Evolutionary conservation across 176 grass and related monocot genomes (phyloP).

Genomic region (Triticum urartu): DNA sequence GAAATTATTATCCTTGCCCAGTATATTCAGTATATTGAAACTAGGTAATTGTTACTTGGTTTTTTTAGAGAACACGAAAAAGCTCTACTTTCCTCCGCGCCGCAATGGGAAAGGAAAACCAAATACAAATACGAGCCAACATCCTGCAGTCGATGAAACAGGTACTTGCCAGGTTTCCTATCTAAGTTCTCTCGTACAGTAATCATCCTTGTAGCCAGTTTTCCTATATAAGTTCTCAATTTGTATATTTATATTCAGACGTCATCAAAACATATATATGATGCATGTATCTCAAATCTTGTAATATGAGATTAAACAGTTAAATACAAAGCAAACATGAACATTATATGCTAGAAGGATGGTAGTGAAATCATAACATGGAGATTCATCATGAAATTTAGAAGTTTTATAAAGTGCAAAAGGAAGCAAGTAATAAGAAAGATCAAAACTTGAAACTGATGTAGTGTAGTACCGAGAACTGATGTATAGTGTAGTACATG

Average conservation of each 20-base stretch:
- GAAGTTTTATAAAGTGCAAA: not conserved
- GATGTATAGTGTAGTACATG: not conserved
- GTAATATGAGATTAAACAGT: not conserved
- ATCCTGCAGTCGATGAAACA: not conserved
- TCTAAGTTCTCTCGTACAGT: not conserved
- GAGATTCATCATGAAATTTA: not conserved
- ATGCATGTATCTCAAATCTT: not conserved
- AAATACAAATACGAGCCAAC: not conserved
- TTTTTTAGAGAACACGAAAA: not conserved
- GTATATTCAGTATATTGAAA: not conserved
- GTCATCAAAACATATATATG: not conserved
- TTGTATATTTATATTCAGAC: conserved; percentile 3
- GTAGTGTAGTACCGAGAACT: not conserved
- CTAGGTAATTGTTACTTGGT: not conserved
- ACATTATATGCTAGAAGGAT: not conserved
- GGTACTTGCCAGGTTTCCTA: not conserved
- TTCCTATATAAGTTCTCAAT: not conserved
- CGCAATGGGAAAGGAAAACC: too few species aligned
- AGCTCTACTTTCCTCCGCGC: not conserved
- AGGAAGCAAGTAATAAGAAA: not conserved
- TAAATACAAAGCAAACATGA: not conserved
- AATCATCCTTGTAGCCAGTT: not conserved
- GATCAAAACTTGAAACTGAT: not conserved
- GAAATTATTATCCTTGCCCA: not conserved
- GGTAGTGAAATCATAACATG: not conserved